Conservation (phyloP, 169 alveolate genomes). For the Plasmodium inui region DNA sequence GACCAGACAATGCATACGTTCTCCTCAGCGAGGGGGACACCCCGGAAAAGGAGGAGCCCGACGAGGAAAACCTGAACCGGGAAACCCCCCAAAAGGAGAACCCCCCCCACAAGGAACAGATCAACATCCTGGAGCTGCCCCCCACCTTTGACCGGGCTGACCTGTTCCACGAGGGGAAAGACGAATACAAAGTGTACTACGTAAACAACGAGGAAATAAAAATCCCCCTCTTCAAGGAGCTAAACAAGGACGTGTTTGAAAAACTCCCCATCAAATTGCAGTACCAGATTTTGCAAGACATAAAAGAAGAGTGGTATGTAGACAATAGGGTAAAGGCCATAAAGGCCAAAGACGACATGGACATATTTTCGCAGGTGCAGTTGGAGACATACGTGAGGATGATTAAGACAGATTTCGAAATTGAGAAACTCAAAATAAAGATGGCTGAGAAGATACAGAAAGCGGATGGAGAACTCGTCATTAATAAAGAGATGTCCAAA, state of each 20-base stretch:
- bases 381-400: conserved; percentile 88
- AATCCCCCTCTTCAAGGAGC: conserved; percentile 75
- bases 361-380: conserved; percentile 86
- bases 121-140: conserved; percentile 57
- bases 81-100: not conserved
- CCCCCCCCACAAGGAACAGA: not conserved
- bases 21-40: not conserved
- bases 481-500: conserved; percentile 34
- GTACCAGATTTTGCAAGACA: conserved; percentile 85
- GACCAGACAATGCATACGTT: not conserved
- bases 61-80: not conserved
- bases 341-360: conserved; percentile 83
- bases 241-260: conserved; percentile 85
- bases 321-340: conserved; percentile 85
- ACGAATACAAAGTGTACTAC: conserved; percentile 69
- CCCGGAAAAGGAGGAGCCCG: not conserved
- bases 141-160: not conserved
- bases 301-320: conserved; percentile 86
- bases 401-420: conserved; percentile 86
- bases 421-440: conserved; percentile 84
- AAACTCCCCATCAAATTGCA: conserved; percentile 83
- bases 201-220: conserved; percentile 69
- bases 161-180: conserved; percentile 49
- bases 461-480: conserved; percentile 58
- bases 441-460: conserved; percentile 78